Evolutionary conservation across 208 protist genomes (phyloP).

Genomic region (Kentomonas sorsogonicus): DNA sequence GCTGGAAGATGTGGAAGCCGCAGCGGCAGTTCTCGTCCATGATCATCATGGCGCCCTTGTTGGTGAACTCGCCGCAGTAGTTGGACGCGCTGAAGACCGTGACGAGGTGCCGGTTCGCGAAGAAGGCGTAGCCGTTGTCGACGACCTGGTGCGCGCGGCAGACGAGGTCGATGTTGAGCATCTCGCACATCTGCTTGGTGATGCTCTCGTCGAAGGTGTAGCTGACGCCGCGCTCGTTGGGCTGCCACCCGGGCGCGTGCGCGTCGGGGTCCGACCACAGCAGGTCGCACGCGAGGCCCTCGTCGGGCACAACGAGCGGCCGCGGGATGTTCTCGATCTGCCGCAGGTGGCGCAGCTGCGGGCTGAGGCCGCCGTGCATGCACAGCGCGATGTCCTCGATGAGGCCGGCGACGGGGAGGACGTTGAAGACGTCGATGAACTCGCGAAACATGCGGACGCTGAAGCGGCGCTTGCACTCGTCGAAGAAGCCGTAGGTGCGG

Average conservation of each 20-base stretch:
- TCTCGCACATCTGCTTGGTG: conserved; percentile 91
- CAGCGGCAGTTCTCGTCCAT: conserved; percentile 95
- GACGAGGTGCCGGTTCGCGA: conserved; percentile 96
- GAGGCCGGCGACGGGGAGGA: conserved; percentile 88
- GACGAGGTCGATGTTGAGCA: conserved; percentile 97
- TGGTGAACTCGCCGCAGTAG: conserved; percentile 99
- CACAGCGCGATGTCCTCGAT: conserved; percentile 93
- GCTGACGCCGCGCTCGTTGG: conserved; percentile 97
- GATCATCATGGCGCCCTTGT: conserved; percentile 98
- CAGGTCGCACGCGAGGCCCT: conserved; percentile 94
- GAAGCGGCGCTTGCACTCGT: conserved; percentile 93
- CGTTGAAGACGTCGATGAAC: conserved; percentile 68
- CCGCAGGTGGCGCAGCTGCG: conserved; percentile 97
- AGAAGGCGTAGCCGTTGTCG: conserved; percentile 98
- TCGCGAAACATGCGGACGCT: conserved; percentile 45
- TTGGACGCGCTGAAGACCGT: conserved; percentile 99
- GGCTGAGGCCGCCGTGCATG: conserved; percentile 96
- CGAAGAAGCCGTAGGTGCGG: conserved; percentile 99
- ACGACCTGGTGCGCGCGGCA: conserved; percentile 98
- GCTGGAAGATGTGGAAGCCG: conserved; percentile 95
- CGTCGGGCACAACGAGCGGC: conserved; percentile 31
- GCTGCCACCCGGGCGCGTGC: conserved; percentile 51
- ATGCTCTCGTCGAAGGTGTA: conserved; percentile 97
- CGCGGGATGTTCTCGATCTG: conserved; percentile 84
- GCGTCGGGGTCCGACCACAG: conserved; percentile 98